Conservation (phyloP, 1,284 basidiomycete genomes). For the Tylopilus sp. region DNA sequence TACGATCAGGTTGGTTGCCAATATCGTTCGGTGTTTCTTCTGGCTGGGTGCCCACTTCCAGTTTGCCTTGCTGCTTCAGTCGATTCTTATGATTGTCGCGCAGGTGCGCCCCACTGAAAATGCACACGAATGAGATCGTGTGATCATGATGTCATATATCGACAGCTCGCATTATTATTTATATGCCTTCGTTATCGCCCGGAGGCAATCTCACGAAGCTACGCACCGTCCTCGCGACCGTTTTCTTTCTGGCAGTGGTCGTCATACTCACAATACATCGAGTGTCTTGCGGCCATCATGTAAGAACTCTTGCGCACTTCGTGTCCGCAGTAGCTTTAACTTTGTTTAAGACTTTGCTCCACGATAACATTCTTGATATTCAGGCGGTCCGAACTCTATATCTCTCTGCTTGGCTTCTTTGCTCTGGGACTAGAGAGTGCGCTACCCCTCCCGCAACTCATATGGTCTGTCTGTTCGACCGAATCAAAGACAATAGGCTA, state of each 20-base stretch:
- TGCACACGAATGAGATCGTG: constrained; percentile 13
- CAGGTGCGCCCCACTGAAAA: constrained; percentile 49
- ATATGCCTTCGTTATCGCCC: constrained; percentile 74
- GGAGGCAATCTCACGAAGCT: constrained; percentile 51
- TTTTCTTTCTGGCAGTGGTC: constrained; percentile 86
- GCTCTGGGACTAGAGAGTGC: constrained; percentile 80
- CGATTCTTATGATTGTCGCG: constrained; percentile 75
- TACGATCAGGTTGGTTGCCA: constrained; percentile 62
- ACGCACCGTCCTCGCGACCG: constrained; percentile 61
- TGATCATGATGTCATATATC: constrained; percentile 19
- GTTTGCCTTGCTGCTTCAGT: constrained; percentile 70
- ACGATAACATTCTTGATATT: constrained; percentile 74
- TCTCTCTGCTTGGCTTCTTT: constrained; percentile 70
- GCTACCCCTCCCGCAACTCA: constrained; percentile 75
- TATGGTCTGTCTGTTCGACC: constrained; percentile 48
- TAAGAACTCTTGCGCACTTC: constrained; percentile 31
- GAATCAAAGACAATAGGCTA: constrained; percentile 9
- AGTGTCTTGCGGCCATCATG: constrained; percentile 80
- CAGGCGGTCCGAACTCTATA: constrained; percentile 58
- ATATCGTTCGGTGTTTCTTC: constrained; percentile 83
- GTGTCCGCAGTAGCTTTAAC: constrained; percentile 15
- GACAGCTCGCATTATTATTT: constrained; percentile 67
- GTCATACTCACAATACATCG: constrained; percentile 72
- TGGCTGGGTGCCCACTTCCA: constrained; percentile 84
- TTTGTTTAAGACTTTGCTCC: constrained; percentile 52